Conservation (phyloP, 2,329 filamentous ascomycete genomes). For the Fusarium lyarnte region DNA sequence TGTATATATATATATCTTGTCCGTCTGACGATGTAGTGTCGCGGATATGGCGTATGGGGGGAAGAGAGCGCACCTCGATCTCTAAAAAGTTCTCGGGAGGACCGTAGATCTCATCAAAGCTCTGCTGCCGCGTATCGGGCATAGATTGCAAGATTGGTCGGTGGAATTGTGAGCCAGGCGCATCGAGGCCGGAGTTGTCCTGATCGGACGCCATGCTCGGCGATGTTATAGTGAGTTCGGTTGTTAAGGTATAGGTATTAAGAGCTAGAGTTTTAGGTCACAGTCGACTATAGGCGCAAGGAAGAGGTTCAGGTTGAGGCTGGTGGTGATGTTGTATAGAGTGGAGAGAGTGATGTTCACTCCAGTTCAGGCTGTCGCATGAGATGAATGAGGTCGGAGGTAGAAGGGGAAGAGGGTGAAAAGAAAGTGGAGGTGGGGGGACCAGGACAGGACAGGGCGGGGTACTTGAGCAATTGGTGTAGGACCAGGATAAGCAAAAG, state of each 20-base stretch:
- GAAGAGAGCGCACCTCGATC: constrained; percentile 75
- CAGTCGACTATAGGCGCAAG: background rate
- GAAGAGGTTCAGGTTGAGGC: background rate
- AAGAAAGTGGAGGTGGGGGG: constrained; percentile 10
- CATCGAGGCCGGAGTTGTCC: constrained; percentile 45
- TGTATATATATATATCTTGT: background rate
- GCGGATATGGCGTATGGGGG: background rate
- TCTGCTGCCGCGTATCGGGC: constrained; percentile 84
- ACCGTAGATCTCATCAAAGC: constrained; percentile 98
- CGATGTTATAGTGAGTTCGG: constrained; percentile 38
- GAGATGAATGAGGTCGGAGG: constrained; percentile 13
- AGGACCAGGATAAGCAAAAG: background rate
- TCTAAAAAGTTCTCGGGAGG: constrained; percentile 98
- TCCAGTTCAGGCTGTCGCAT: constrained; percentile 17
- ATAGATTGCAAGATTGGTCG: constrained; percentile 71
- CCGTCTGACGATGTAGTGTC: background rate
- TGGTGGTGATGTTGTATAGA: constrained; percentile 17
- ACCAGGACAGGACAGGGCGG: background rate
- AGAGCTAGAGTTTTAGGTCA: background rate
- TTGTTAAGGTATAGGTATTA: background rate
- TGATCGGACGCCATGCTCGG: constrained; percentile 56
- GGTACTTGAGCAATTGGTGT: constrained; percentile 11
- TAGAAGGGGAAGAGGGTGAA: background rate
- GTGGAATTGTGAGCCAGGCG: constrained; percentile 51
- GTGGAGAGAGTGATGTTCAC: constrained; percentile 10